Conservation (phyloP, 768 basidiomycete genomes). For the Pleurotus giganteus region DNA sequence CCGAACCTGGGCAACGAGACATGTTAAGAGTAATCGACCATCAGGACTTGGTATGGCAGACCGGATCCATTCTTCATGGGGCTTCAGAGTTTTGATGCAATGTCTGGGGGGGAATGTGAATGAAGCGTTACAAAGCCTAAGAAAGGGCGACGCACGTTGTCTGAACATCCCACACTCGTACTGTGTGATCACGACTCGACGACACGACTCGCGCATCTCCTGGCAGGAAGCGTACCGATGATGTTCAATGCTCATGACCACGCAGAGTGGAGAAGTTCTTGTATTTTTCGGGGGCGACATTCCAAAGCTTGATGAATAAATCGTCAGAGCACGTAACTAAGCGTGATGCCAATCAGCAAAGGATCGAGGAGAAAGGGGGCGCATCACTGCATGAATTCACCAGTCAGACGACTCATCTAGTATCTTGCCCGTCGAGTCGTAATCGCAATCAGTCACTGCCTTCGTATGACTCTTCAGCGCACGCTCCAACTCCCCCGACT, state of each 20-base stretch:
- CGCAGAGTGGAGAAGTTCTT: conserved; percentile 84
- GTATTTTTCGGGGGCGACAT: conserved; percentile 85
- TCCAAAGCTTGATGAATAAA: conserved; percentile 91
- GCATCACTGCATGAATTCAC: not conserved
- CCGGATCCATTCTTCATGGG: conserved; percentile 81
- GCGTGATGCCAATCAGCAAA: conserved; percentile 10
- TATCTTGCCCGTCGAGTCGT: conserved; percentile 80
- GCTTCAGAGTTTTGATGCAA: conserved; percentile 10
- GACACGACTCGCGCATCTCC: conserved; percentile 82
- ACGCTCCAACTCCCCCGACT: conserved; percentile 89
- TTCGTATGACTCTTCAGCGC: conserved; percentile 93
- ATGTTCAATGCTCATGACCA: conserved; percentile 91
- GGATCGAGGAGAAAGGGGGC: not conserved
- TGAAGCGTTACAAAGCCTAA: not conserved
- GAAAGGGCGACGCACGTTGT: conserved; percentile 62
- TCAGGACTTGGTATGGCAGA: conserved; percentile 64
- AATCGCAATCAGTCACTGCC: conserved; percentile 83
- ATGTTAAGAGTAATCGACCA: conserved; percentile 72
- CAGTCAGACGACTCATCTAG: conserved; percentile 52
- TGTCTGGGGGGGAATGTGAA: conserved; percentile 15
- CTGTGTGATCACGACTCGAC: conserved; percentile 84
- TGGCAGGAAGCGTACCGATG: conserved; percentile 81
- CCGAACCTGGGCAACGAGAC: conserved; percentile 84
- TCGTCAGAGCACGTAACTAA: conserved; percentile 77
- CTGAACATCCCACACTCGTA: conserved; percentile 83